Percentiles rank a stretch among this genome's conserved stretches.
phyloP scores from a whole-genome alignment of 768 basidiomycete species.

The Rhodocollybia butyracea region DNA sequence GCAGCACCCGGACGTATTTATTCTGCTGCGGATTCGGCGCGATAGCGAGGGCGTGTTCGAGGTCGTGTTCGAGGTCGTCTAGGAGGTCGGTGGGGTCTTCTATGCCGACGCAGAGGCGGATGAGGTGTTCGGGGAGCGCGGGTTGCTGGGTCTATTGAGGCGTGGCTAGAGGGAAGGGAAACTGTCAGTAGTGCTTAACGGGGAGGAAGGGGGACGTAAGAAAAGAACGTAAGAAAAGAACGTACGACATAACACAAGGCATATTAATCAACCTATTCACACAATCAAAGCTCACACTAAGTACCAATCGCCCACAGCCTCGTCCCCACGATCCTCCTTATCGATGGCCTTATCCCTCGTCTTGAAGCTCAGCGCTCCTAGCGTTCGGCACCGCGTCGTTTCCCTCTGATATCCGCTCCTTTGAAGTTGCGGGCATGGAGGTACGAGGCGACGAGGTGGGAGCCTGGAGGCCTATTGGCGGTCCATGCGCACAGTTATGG shows the following conservation, averaged over 20 bases:
- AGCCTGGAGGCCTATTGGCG: slow-evolving; percentile 84
- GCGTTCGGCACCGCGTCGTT: slow-evolving; percentile 93
- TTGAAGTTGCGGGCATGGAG: slow-evolving; percentile 82
- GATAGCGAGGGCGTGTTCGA: slow-evolving; percentile 90
- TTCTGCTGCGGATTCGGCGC: slow-evolving; percentile 51
- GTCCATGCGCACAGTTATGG: slow-evolving; percentile 94
- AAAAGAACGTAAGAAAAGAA: too few species aligned
- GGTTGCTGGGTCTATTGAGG: slow-evolving; percentile 94
- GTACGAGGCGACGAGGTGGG: slow-evolving; percentile 83
- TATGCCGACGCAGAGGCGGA: slow-evolving; percentile 96
- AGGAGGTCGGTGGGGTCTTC: slow-evolving; percentile 92
- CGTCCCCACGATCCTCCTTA: slow-evolving; percentile 90
- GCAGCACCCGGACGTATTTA: slow-evolving; percentile 42
- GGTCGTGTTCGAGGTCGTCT: slow-evolving; percentile 91
- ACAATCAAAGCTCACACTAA: slow-evolving; percentile 96
- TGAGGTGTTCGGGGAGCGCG: slow-evolving; percentile 97
- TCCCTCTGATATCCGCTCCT: slow-evolving; percentile 84
- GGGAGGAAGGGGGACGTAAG: background rate
- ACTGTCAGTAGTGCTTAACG: background rate
- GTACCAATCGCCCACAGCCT: slow-evolving; percentile 97
- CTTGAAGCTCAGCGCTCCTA: slow-evolving; percentile 90
- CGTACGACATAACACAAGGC: slow-evolving; percentile 99
- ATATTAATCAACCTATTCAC: slow-evolving; percentile 98
- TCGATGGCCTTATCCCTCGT: slow-evolving; percentile 89
- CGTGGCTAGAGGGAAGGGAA: slow-evolving; percentile 58